These are phyloP conservation scores for Fusarium caatingaense DNA, from an alignment of 2,329 filamentous ascomycete genomes.

Conservation along the genomic window DNA sequence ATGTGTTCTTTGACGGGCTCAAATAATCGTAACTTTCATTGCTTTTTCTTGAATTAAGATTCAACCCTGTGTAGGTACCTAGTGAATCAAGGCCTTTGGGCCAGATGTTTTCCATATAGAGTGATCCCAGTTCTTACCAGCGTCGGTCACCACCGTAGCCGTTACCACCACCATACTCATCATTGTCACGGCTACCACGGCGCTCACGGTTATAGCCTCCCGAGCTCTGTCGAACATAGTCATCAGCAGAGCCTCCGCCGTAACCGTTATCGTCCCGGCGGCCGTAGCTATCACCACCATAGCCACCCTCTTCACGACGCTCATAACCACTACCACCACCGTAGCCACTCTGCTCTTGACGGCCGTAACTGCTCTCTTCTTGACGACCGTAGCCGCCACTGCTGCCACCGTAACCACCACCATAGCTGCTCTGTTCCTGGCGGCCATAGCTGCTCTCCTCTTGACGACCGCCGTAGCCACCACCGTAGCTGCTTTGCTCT, in stretches of 20 bases:
- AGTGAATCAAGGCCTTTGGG: background rate
- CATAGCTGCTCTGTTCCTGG: conserved; percentile 39
- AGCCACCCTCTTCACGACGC: conserved; percentile 37
- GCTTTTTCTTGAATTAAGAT: conserved; percentile 6
- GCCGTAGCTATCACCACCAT: conserved; percentile 43
- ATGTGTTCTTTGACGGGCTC: background rate
- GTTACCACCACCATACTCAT: conserved; percentile 25
- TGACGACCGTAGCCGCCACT: conserved; percentile 37
- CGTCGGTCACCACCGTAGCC: conserved; percentile 43
- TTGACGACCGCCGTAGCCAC: conserved; percentile 18
- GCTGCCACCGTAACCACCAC: conserved; percentile 13
- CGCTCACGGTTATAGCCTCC: conserved; percentile 31
- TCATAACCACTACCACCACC: conserved; percentile 35
- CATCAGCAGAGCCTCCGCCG: conserved; percentile 42
- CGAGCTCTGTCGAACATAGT: conserved; percentile 39
- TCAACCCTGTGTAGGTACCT: conserved; percentile 11
- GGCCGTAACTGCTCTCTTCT: conserved; percentile 29
- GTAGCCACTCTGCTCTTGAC: conserved; percentile 37
- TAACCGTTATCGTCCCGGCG: conserved; percentile 46
- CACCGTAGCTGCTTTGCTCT: conserved; percentile 12
- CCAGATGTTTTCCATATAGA: background rate
- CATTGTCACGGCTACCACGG: conserved; percentile 20
- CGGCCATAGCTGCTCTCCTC: conserved; percentile 31
- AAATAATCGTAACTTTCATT: background rate
- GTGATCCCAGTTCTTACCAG: conserved; percentile 28